A percentile compares a stretch with the other conserved stretches of the same genome.
Conservation (phyloP, 2,329 filamentous ascomycete genomes). For the Fusarium armeniacum region DNA sequence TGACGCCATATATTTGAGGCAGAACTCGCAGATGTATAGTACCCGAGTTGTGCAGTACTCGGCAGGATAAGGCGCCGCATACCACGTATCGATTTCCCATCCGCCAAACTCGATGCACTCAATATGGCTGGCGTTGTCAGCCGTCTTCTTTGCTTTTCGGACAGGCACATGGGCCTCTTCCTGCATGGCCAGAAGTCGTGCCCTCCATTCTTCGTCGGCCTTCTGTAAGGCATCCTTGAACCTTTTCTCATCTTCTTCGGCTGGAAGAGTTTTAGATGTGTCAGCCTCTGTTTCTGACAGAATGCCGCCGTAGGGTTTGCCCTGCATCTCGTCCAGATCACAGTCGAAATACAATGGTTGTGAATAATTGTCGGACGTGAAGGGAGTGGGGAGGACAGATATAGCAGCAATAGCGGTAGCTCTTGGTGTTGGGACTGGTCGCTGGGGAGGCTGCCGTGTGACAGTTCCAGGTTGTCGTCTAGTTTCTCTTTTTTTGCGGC, state of each 20-base stretch:
- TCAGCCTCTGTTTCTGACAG: conserved; percentile 90
- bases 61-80: conserved; percentile 96
- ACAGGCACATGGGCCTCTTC: conserved; percentile 72
- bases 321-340: conserved; percentile 88
- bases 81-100: conserved; percentile 99
- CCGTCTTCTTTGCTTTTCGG: conserved; percentile 79
- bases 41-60: conserved; percentile 97
- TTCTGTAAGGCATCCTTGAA: conserved; percentile 93
- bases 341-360: conserved; percentile 90
- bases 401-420: conserved; percentile 39
- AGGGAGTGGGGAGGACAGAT: conserved; percentile 65
- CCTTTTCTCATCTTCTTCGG: conserved; percentile 81
- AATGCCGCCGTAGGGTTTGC: conserved; percentile 96
- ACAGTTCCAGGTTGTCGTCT: conserved; percentile 47
- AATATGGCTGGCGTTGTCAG: conserved; percentile 94
- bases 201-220: conserved; percentile 92
- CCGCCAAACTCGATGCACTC: conserved; percentile 99
- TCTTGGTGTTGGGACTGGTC: conserved; percentile 46
- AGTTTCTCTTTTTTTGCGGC: conserved; percentile 54
- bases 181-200: conserved; percentile 71
- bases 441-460: conserved; percentile 44
- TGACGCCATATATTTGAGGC: conserved; percentile 99
- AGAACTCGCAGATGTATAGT: conserved; percentile 99
- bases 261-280: conserved; percentile 88
- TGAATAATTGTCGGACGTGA: conserved; percentile 72